Base-by-base conservation (phyloP, 306 rosid genomes). In the Phaseolus lunatus region DNA sequence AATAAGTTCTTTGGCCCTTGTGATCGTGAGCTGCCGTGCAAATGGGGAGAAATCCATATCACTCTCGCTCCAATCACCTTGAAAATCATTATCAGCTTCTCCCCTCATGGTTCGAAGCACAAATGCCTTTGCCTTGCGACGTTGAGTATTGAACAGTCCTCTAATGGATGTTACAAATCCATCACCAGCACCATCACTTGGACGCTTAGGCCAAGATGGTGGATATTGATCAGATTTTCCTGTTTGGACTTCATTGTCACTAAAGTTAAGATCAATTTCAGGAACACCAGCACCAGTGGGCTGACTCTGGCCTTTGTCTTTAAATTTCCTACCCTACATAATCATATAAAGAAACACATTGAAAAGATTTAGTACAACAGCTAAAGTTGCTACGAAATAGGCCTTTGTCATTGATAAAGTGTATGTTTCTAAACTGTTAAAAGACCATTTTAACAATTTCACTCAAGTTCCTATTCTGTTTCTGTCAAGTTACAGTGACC, bases 31-130 rank as follows among this genome's bases (percentile, higher is more conserved):
- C 86, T 93, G 99, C 83, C 97, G 78, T 39, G 97, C 98, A 72
- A 89, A 93, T 59, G 98, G 98, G 26, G 99, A 86, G 84, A 91
- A 88, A 81, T 93, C 99, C 0, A 65, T 82, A 72, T 92, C 99
- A 69, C 94, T 96, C 76, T 90, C 98, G 74, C 98, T 96, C 99
- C 98, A 96, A 79, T 96, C 99, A 50, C 93, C 92, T 85, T 84
- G 97, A 85, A 88, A 91, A 78, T 96, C 97, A 87, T 85, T 91
- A 29, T 96, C 98, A 62, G 93, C 89, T 82, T 91, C 99, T 58
- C 99, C 99, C 89, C 98, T 85, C 98, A 92, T 96, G 26, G 96
- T 96, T 77, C 96, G 88, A 75, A 91, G 90, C 61, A 96, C 94
- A 71, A 96, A 96, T 61, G 96, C 97, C 82, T 93, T 91, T 79